phyloP scores from a whole-genome alignment of 2,329 filamentous ascomycete genomes.

The Fusarium pseudograminearum region DNA sequence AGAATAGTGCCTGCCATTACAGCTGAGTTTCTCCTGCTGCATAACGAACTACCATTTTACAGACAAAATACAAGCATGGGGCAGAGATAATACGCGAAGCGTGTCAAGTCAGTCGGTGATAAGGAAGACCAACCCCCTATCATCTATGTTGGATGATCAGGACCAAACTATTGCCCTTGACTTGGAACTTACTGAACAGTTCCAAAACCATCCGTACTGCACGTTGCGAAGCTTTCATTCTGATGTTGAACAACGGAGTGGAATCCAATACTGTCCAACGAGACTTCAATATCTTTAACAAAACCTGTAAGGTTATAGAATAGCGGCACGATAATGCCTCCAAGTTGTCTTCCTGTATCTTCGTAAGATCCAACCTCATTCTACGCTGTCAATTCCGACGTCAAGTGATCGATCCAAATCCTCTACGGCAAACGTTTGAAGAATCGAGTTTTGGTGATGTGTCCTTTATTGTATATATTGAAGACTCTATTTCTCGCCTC shows the following conservation, averaged over 20 bases:
- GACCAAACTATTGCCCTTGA: neutral
- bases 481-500: slow-evolving; percentile 63
- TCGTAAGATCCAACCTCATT: neutral
- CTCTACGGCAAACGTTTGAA: neutral
- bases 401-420: neutral
- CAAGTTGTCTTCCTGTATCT: neutral
- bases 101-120: neutral
- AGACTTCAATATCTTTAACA: neutral
- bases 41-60: neutral
- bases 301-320: neutral
- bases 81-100: neutral
- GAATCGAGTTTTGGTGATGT: neutral
- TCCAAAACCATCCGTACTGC: neutral
- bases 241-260: neutral
- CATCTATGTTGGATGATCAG: neutral
- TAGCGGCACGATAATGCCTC: no score
- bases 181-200: neutral
- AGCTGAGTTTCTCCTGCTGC: neutral
- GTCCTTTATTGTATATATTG: slow-evolving; percentile 1
- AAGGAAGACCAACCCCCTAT: neutral
- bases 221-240: neutral
- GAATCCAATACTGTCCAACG: neutral
- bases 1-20: neutral
- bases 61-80: neutral
- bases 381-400: neutral